phyloP scores from a whole-genome alignment of 129 eudicot genomes.

The Solidago caesia region DNA sequence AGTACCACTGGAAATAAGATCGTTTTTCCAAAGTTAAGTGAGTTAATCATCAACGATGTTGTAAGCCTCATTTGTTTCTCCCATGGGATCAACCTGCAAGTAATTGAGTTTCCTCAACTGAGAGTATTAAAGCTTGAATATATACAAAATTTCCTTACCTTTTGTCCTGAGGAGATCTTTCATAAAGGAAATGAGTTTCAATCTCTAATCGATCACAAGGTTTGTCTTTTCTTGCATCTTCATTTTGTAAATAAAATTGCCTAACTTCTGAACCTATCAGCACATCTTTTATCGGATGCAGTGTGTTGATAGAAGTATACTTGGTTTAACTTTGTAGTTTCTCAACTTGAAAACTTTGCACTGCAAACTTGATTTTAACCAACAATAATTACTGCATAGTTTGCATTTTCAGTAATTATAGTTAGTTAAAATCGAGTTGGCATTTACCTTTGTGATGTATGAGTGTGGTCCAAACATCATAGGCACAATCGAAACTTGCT shows the following conservation, averaged over 20 bases:
- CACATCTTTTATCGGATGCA: not conserved
- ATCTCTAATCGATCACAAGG: slow-evolving; percentile 36
- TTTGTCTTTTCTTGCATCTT: slow-evolving; percentile 10
- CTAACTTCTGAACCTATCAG: not conserved
- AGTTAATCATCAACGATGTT: slow-evolving; percentile 24
- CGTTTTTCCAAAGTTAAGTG: slow-evolving; percentile 26
- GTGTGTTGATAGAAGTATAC: too few relatives aligned
- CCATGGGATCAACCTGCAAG: slow-evolving; percentile 33
- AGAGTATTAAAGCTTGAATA: slow-evolving; percentile 33
- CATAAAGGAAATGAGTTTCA: slow-evolving; percentile 14
- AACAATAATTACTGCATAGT: too few relatives aligned
- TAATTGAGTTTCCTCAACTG: slow-evolving; percentile 36
- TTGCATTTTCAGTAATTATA: too few relatives aligned
- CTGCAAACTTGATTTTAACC: too few relatives aligned
- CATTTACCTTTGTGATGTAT: too few relatives aligned
- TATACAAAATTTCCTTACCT: slow-evolving; percentile 29
- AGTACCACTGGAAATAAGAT: slow-evolving; percentile 27
- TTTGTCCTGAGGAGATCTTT: slow-evolving; percentile 39
- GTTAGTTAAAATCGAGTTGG: too few relatives aligned
- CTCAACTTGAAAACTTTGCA: too few relatives aligned
- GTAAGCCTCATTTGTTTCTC: slow-evolving; percentile 31
- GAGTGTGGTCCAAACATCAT: too few relatives aligned
- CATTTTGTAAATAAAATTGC: not conserved
- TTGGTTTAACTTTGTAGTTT: too few relatives aligned
- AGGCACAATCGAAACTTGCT: too few relatives aligned